Base-by-base conservation (phyloP, 1,139 yeast genomes). In the Hemisphaericaspora lyxosophila region DNA sequence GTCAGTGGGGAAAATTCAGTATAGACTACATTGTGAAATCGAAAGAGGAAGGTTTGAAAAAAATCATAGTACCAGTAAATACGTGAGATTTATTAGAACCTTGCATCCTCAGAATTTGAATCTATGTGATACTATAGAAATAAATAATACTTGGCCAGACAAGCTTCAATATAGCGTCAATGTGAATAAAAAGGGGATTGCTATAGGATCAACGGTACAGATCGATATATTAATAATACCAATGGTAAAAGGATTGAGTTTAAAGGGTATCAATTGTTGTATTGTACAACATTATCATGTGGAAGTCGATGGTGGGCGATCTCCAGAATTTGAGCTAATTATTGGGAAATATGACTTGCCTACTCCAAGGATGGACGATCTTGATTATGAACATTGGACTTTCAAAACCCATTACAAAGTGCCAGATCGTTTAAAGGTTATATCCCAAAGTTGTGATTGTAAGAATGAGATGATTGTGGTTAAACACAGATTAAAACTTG, bases 131-230 rank as follows among this genome's bases (percentile, higher is more conserved):
- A 76, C 75, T 28, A 70, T 82, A 39, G 77, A 78, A 26, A 75
- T 82, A 34, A 77, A 75, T 31, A 80, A 80, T 49, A 72, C 78
- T 7, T 81, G 87, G 85, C 76, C 82, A 0, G 75, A 75, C 3
- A 81, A 80, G 49, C 64, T 82, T 13, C 86, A 82, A 50, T 83
- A 83, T 51, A 75, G 72, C 39, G 82, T 83, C 4, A 62, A 69
- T 27, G 56, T 82, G 13, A 77, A 78, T 0, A 72, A 73, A 35
- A 75, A 75, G 39, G 85, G 81, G 0, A 68, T 83, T 1, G 78
- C 89, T 0, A 57, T 83, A 14, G 89, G 89, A 2, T 70, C 81
- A 1, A 58, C 57, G 0, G 59, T 80, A 1, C 78, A 82, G 2
- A 63, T 84, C 4, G 66, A 67, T 36, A 60, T 83, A 3, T 52